Evolutionary conservation across 2,329 filamentous ascomycete genomes (phyloP).

Genomic region (Raffaelea ambrosiae): DNA sequence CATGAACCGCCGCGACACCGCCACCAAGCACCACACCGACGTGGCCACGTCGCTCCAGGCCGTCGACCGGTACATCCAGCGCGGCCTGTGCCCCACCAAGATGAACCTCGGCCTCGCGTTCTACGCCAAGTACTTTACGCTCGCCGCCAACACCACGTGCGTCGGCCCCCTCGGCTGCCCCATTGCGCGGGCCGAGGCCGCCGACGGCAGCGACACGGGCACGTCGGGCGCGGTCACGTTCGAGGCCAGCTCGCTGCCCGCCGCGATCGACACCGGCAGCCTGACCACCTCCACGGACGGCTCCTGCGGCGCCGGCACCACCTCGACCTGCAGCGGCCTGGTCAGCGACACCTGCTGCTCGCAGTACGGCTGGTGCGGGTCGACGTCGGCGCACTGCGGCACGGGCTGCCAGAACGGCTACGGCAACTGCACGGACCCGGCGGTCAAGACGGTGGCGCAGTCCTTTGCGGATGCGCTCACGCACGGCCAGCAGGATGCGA

Average conservation of each 20-base stretch:
- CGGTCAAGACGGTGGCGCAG: slow-evolving; percentile 2
- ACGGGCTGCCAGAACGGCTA: slow-evolving; percentile 9
- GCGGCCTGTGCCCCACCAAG: slow-evolving; percentile 41
- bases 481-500: slow-evolving; percentile 33
- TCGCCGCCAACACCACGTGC: slow-evolving; percentile 31
- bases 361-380: slow-evolving; percentile 9
- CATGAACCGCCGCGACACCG: slow-evolving; percentile 58
- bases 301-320: slow-evolving; percentile 5
- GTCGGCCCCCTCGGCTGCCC: slow-evolving; percentile 42
- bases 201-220: slow-evolving; percentile 31
- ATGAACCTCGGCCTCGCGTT: slow-evolving; percentile 59
- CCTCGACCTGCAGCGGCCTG: slow-evolving; percentile 7
- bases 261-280: slow-evolving; percentile 6
- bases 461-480: slow-evolving; percentile 33
- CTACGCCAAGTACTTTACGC: slow-evolving; percentile 57
- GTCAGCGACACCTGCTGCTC: slow-evolving; percentile 8
- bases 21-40: slow-evolving; percentile 58
- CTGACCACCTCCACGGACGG: slow-evolving; percentile 11
- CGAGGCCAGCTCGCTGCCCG: slow-evolving; percentile 22
- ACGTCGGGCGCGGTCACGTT: slow-evolving; percentile 32
- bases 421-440: slow-evolving; percentile 5
- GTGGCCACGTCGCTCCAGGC: slow-evolving; percentile 44
- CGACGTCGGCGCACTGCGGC: slow-evolving; percentile 6
- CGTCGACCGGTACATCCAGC: slow-evolving; percentile 50
- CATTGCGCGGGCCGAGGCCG: slow-evolving; percentile 46